Conservation (phyloP, 2,329 filamentous ascomycete genomes). For the Endothia cerciana region DNA sequence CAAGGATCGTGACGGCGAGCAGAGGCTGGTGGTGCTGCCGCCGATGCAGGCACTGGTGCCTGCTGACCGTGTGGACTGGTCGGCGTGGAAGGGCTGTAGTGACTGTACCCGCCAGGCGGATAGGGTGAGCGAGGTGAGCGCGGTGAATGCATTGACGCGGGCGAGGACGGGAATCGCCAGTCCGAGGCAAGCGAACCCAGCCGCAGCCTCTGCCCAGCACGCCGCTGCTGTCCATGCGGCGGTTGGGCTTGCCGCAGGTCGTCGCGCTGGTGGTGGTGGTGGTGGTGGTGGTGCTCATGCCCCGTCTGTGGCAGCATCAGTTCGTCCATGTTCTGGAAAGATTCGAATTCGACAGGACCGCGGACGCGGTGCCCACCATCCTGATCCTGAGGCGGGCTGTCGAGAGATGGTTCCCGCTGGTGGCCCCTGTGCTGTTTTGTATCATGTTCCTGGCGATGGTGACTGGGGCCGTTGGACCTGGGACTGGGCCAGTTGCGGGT, state of each 20-base stretch:
- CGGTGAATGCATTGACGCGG: constrained; percentile 3
- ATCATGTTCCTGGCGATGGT: constrained; percentile 10
- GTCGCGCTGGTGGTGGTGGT: background rate
- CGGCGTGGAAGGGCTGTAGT: constrained; percentile 15
- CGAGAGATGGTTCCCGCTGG: background rate
- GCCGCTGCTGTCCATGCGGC: constrained; percentile 7
- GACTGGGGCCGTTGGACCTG: background rate
- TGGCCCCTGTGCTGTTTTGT: constrained; percentile 14
- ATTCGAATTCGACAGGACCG: background rate
- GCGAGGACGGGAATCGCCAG: constrained; percentile 23
- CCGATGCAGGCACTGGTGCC: constrained; percentile 1
- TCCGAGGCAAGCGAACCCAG: constrained; percentile 25
- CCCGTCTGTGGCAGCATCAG: constrained; percentile 1
- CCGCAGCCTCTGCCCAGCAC: constrained; percentile 16
- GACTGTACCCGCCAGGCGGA: constrained; percentile 10
- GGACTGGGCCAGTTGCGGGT: background rate
- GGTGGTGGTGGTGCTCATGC: background rate
- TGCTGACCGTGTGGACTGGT: constrained; percentile 4
- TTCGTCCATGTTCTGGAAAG: constrained; percentile 8
- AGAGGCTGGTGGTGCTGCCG: no score
- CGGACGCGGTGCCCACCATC: constrained; percentile 10
- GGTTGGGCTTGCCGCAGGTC: constrained; percentile 1
- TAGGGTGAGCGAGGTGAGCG: constrained; percentile 21
- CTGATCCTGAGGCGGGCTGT: background rate
- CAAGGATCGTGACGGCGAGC: constrained; percentile 5